These are phyloP conservation scores for Arthromyces matolae DNA, from an alignment of 768 basidiomycete species.

Conservation along the genomic window DNA sequence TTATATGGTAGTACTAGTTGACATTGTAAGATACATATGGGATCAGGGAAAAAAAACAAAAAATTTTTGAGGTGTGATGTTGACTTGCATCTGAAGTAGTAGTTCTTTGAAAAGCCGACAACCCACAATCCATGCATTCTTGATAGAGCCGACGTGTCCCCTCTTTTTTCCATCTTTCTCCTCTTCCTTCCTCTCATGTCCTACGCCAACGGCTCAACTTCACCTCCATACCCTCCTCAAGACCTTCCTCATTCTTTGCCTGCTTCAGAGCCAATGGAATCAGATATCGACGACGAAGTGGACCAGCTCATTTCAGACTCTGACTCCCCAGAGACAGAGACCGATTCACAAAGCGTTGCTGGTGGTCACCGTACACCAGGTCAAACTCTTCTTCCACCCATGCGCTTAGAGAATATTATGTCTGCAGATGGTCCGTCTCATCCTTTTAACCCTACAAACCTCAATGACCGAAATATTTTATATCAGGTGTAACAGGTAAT, in stretches of 20 bases:
- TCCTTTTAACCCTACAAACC: conserved; percentile 7
- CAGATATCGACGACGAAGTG: conserved; percentile 57
- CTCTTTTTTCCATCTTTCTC: background rate
- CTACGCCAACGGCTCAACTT: conserved; percentile 2
- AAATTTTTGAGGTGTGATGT: conserved; percentile 6
- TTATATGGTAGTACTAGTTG: too few relatives aligned
- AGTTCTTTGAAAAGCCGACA: conserved; percentile 7
- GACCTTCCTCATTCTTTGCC: conserved; percentile 6
- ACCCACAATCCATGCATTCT: conserved; percentile 14
- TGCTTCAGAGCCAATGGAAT: conserved; percentile 27
- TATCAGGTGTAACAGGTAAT: conserved; percentile 52
- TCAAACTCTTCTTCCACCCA: conserved; percentile 61
- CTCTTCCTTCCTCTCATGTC: conserved; percentile 6
- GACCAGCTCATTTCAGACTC: conserved; percentile 63
- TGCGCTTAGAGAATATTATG: conserved; percentile 71
- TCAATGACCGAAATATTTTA: conserved; percentile 1
- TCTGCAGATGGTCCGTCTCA: conserved; percentile 64
- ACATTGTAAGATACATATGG: too few relatives aligned
- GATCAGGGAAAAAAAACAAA: conserved; percentile 7
- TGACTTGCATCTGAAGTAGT: conserved; percentile 8
- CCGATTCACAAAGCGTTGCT: conserved; percentile 25
- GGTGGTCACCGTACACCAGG: conserved; percentile 52
- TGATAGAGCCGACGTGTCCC: conserved; percentile 11
- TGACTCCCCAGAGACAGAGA: conserved; percentile 37
- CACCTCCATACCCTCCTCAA: background rate